phyloP scores from a whole-genome alignment of 345 rosid genomes.

The Aquilaria yunnanensis region DNA sequence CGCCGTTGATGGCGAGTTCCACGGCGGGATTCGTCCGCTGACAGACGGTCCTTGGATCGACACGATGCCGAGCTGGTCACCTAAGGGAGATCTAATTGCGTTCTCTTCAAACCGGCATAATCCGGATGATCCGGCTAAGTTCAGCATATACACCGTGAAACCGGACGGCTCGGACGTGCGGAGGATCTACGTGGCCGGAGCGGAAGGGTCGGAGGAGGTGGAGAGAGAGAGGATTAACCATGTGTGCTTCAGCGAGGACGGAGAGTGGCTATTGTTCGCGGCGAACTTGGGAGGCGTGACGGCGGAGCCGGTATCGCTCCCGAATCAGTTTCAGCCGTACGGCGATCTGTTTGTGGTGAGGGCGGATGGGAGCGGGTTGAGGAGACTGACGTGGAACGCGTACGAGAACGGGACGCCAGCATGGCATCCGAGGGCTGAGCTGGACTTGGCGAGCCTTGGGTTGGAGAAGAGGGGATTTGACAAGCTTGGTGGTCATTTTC shows the following conservation, averaged over 20 bases:
- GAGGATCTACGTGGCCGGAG: conserved; percentile 53
- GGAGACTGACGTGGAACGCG: conserved; percentile 82
- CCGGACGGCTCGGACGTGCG: conserved; percentile 64
- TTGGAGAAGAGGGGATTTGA: conserved; percentile 29
- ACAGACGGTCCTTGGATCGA: conserved; percentile 81
- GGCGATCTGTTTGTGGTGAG: conserved; percentile 61
- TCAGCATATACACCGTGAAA: conserved; percentile 57
- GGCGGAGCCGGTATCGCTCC: conserved; percentile 73
- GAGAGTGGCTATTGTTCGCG: conserved; percentile 66
- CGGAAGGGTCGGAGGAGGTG: conserved; percentile 39
- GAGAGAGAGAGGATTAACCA: conserved; percentile 82
- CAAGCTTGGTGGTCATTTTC: conserved; percentile 44
- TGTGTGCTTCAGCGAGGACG: conserved; percentile 63
- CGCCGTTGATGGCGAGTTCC: conserved; percentile 55
- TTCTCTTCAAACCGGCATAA: conserved; percentile 83
- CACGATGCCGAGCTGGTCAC: conserved; percentile 90
- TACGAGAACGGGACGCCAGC: conserved; percentile 85
- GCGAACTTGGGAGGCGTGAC: conserved; percentile 55
- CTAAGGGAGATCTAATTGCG: conserved; percentile 76
- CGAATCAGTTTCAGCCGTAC: conserved; percentile 86
- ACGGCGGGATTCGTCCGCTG: conserved; percentile 43
- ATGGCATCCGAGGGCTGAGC: conserved; percentile 39
- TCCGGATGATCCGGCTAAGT: conserved; percentile 25
- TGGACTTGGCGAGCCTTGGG: conserved; percentile 25
- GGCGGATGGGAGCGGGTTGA: conserved; percentile 58